Evolutionary conservation across 768 basidiomycete species (phyloP).

Genomic region (Phylloporus sp.): DNA sequence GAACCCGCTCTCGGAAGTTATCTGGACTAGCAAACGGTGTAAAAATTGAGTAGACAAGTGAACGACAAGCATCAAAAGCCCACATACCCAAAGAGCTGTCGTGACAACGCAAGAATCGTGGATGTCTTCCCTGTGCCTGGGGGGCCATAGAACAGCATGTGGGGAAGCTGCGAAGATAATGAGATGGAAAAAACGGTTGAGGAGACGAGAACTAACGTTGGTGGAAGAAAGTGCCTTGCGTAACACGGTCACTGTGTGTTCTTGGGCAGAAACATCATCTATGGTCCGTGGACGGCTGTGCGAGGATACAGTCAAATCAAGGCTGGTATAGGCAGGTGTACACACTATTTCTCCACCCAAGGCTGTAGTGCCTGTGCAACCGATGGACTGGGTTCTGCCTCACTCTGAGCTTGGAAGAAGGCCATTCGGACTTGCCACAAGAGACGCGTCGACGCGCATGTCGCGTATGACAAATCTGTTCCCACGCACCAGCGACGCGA

Average conservation of each 20-base stretch:
- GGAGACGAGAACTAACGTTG: conserved; percentile 56
- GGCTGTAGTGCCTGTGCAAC: conserved; percentile 68
- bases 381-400: conserved; percentile 40
- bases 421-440: conserved; percentile 42
- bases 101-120: conserved; percentile 89
- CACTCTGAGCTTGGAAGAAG: conserved; percentile 55
- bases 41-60: not conserved
- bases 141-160: conserved; percentile 99
- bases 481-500: conserved; percentile 29
- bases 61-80: not conserved
- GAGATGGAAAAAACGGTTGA: not conserved
- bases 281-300: conserved; percentile 93
- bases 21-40: conserved; percentile 64
- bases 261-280: conserved; percentile 96
- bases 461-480: conserved; percentile 31
- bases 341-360: conserved; percentile 99
- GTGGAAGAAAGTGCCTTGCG: conserved; percentile 87
- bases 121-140: conserved; percentile 99
- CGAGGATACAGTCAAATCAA: conserved; percentile 4
- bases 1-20: conserved; percentile 86
- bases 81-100: conserved; percentile 89
- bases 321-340: conserved; percentile 1
- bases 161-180: conserved; percentile 69
- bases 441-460: conserved; percentile 48
- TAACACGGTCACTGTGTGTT: conserved; percentile 91